Base-by-base conservation (phyloP, 352 stramenopile genomes). In the Phytophthora megakarya region DNA sequence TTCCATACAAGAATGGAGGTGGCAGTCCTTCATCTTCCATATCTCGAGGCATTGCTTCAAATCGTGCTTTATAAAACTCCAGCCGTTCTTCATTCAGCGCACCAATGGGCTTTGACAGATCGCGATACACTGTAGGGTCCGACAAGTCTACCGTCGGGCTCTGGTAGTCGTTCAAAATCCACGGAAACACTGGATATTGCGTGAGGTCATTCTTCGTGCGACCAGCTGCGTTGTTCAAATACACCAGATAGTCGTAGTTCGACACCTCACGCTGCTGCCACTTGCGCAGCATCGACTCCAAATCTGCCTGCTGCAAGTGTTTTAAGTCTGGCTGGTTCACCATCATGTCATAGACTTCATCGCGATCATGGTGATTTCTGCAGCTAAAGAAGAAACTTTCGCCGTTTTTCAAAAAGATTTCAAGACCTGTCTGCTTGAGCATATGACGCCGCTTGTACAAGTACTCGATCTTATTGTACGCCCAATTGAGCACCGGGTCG, bases 111-210 rank as follows among this genome's bases (percentile, higher is more conserved):
- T 98, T 98, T 5, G 87, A 92, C 18, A 99, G 74, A 75, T 99
- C 95, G 5, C 97, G 90, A 69, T 97, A 99, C 5, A 88, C 92
- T 0, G 70, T 63, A 19, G 83, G 62, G 72, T 97, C 69, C 0
- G 61, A 83, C 33, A 98, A 71, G 65, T 98, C 88, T 7, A 99
- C 79, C 13, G 73, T 88, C 8, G 62, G 18, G 37, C 75, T 92
- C 18, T 73, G 58, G 69, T 99, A 99, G 70, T 98, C 89, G 23
- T 58, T 74, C 26, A 99, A 48, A 9, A 99, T 81, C 97, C 97
- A 99, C 22, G 97, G 97, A 76, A 99, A 98, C n/a, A 99, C 94
- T 1, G 96, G 96, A 73, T 99, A 99, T 60, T 99, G 95, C 15
- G 86, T 97, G 15, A 98, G 60, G 48, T 98, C 92, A 48, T 97